Conservation (phyloP, 1,284 basidiomycete genomes). For the Stygiomarasmius scandens region DNA sequence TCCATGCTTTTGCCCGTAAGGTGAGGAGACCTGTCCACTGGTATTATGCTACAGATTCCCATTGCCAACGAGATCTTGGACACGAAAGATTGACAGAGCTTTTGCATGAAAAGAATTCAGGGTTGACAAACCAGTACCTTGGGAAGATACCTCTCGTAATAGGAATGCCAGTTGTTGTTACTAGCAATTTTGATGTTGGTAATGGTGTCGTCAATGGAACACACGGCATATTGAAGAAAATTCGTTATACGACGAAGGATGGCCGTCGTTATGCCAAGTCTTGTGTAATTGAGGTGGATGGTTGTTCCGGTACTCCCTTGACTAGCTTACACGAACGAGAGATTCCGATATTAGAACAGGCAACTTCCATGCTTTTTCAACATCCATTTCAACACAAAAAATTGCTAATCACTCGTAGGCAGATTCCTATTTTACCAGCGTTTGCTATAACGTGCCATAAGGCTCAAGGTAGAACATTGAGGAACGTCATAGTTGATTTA, state of each 20-base stretch:
- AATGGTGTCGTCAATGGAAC: conserved; percentile 17
- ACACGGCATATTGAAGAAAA: conserved; percentile 5
- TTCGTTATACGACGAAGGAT: conserved; percentile 7
- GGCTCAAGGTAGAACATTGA: conserved; percentile 4
- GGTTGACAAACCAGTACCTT: conserved; percentile 3
- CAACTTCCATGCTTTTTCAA: too few relatives aligned
- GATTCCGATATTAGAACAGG: too few relatives aligned
- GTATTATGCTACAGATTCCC: conserved; percentile 11
- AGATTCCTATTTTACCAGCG: conserved; percentile 4
- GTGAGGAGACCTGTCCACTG: conserved; percentile 11
- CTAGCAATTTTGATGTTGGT: conserved; percentile 17
- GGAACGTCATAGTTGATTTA: not conserved
- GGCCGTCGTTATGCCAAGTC: conserved; percentile 4
- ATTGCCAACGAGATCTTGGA: not conserved
- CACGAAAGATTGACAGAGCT: not conserved
- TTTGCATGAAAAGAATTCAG: too few relatives aligned
- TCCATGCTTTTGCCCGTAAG: conserved; percentile 1
- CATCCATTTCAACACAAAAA: not conserved
- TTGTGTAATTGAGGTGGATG: conserved; percentile 3
- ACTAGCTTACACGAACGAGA: too few relatives aligned
- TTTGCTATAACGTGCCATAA: conserved; percentile 14
- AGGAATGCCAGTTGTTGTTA: conserved; percentile 19
- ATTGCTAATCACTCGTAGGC: not conserved
- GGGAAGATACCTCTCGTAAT: conserved; percentile 15
- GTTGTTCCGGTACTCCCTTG: too few relatives aligned